Base-by-base conservation (phyloP, 2,329 filamentous ascomycete species). In the Epichloe baconii region DNA sequence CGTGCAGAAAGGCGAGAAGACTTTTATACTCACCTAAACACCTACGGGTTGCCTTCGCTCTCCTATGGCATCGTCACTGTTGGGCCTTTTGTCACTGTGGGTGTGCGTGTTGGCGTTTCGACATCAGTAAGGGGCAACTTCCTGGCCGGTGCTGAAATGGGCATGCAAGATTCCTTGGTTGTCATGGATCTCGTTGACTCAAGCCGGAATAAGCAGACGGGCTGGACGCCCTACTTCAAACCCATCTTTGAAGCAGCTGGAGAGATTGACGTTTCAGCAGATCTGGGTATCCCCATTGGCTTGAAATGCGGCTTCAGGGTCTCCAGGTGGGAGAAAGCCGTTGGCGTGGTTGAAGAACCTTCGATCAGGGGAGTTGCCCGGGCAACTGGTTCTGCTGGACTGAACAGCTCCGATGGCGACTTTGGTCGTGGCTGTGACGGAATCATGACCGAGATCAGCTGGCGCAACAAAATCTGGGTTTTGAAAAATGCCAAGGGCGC, bases 111-210 rank as follows among this genome's bases (percentile, higher is more conserved):
- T 17, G 51, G 26, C 3, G 47, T 66, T 31, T 55, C 59, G 10
- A 60, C 59, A 3, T 53, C 53, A 1, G 59, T 60, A 8, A 51
- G 55, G 14, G 63, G 64, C 15, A 51, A 53, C 23, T 47, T 66
- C 5, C 56, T 66, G 17, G 63, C 59, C 10, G 62, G 63, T 7
- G 64, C 58, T 5, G 61, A 64, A 48, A 59, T 64, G 56, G 47
- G 44, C 37, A 14, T 52, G 38, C 52, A 54, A 23, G 50, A 41
- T 23, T 26, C 50, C 11, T 21, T 44, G 37, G 47, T 48, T 8
- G 49, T 54, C 11, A 53, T 64, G 26, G 58, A 64, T 52, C 52
- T 64, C 26, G 54, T 61, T 26, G 52, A 61, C 43, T 44, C 54
- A 2, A 47, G 35, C 15, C 53, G 55, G 12, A 62, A 52, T 49